Percentiles rank a stretch among this genome's conserved stretches.
Conservation (phyloP, 2,329 filamentous ascomycete species). For the Alternaria conjuncta region DNA sequence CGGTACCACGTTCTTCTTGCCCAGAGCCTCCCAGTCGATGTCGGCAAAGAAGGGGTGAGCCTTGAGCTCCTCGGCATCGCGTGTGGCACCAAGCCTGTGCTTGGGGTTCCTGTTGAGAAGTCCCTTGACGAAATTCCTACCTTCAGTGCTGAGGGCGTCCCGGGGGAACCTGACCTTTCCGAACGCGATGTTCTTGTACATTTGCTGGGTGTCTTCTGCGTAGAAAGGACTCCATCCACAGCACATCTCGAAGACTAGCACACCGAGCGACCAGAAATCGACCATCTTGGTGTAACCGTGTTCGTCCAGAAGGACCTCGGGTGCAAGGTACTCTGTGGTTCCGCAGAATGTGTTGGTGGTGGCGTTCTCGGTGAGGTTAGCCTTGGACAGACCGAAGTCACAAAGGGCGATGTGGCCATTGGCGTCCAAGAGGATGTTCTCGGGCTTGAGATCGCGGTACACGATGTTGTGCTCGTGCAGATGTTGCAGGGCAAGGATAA, state of each 20-base stretch:
- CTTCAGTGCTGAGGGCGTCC: conserved; percentile 92
- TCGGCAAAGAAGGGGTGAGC: conserved; percentile 93
- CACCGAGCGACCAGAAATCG: conserved; percentile 97
- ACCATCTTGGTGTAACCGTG: conserved; percentile 99
- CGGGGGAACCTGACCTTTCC: conserved; percentile 96
- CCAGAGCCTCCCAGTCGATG: conserved; percentile 87
- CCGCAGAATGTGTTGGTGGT: conserved; percentile 99
- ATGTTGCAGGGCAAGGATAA: conserved; percentile 93
- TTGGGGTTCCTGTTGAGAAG: conserved; percentile 95
- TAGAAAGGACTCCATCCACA: conserved; percentile 99
- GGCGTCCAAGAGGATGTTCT: conserved; percentile 95
- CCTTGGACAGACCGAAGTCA: conserved; percentile 97
- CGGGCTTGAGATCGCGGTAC: conserved; percentile 95
- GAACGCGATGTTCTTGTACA: conserved; percentile 99
- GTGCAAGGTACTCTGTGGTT: conserved; percentile 95
- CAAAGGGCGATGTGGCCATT: conserved; percentile 98
- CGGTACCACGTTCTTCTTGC: conserved; percentile 90
- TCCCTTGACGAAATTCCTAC: conserved; percentile 97
- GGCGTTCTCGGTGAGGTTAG: conserved; percentile 94
- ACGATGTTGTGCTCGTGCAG: conserved; percentile 97
- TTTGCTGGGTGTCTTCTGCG: conserved; percentile 97
- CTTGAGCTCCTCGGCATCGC: conserved; percentile 94
- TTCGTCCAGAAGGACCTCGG: conserved; percentile 93
- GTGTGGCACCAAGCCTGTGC: conserved; percentile 87
- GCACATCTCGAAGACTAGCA: conserved; percentile 99